Evolutionary conservation across 805 yeast species (phyloP).

Genomic region (Pichia exigua): DNA sequence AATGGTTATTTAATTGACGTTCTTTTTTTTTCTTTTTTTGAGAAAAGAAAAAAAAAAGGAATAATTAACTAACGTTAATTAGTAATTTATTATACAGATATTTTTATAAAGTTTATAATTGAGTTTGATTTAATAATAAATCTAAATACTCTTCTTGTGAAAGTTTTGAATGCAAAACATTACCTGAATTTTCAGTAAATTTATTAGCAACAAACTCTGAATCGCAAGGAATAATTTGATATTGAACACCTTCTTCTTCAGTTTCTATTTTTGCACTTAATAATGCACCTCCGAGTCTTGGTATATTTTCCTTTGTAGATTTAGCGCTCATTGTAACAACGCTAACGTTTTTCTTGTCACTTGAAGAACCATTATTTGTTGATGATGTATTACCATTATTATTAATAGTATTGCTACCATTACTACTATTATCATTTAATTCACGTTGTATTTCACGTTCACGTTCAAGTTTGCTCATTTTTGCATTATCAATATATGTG

Average conservation of each 20-base stretch:
- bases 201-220: conserved; percentile 1
- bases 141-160: conserved; percentile 29
- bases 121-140: conserved; percentile 20
- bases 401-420: conserved; percentile 13
- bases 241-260: conserved; percentile 43
- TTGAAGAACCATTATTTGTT: conserved; percentile 42
- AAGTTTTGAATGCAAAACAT: conserved; percentile 16
- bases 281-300: conserved; percentile 62
- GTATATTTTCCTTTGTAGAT: conserved; percentile 48
- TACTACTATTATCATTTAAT: conserved; percentile 26
- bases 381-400: conserved; percentile 28
- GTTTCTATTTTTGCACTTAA: conserved; percentile 54
- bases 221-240: conserved; percentile 6
- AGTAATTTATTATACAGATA: not conserved
- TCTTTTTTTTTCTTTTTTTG: too few species aligned
- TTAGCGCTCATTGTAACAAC: conserved; percentile 76
- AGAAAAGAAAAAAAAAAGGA: too few species aligned
- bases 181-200: conserved; percentile 6
- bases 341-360: conserved; percentile 40
- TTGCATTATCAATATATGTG: conserved; percentile 59
- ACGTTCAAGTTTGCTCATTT: conserved; percentile 31
- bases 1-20: not conserved
- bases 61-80: too few species aligned
- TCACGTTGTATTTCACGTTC: conserved; percentile 32
- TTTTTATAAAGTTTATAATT: not conserved